Evolutionary conservation across 805 yeast species (phyloP).

Genomic region (Saccharomycopsis sp.): DNA sequence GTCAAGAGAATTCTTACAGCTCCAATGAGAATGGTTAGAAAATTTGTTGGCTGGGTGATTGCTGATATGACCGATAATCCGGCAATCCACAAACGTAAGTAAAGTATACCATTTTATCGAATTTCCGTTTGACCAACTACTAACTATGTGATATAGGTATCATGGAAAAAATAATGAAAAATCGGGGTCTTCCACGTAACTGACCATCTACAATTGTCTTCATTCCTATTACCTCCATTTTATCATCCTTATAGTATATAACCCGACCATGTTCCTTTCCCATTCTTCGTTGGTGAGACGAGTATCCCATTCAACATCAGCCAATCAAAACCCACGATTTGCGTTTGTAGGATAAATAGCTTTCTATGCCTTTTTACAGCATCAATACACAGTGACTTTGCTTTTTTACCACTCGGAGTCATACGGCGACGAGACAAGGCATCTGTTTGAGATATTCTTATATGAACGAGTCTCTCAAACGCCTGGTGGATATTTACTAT

Average conservation of each 20-base stretch:
- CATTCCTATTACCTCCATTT: neutral
- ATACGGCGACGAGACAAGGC: neutral
- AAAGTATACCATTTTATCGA: neutral
- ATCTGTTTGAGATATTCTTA: neutral
- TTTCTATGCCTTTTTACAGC: neutral
- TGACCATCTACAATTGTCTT: neutral
- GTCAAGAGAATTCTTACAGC: constrained; percentile 19
- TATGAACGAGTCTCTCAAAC: no score
- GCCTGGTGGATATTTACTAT: no score
- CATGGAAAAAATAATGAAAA: neutral
- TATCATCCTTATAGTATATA: neutral
- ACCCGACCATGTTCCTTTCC: neutral
- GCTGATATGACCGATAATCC: constrained; percentile 8
- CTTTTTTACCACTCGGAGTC: neutral
- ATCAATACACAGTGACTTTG: neutral
- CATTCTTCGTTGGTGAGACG: neutral
- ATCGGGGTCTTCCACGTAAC: neutral
- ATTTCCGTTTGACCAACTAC: neutral
- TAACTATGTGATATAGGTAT: neutral
- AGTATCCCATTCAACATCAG: neutral
- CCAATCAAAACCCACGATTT: neutral
- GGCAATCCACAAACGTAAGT: neutral
- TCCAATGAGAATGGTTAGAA: constrained; percentile 17
- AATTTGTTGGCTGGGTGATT: constrained; percentile 17
- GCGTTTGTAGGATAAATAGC: neutral